Evolutionary conservation across 495 filamentous ascomycete genomes (phyloP), one percentile per base, ranked within the genome.

Genomic region (Hypoxylon rickii): DNA sequence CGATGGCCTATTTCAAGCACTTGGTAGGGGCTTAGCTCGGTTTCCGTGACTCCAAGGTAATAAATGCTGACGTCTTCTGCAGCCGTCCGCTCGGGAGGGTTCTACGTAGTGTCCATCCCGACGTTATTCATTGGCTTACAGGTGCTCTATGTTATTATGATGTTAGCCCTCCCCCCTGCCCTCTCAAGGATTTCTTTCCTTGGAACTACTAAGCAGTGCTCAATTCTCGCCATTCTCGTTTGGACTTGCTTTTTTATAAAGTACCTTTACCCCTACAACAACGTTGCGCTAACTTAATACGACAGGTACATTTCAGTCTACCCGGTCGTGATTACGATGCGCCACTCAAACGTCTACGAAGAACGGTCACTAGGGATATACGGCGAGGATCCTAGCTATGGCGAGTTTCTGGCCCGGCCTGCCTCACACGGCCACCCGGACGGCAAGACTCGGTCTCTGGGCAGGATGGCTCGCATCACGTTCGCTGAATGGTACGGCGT

Each of bases 101-200:
- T 96, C 70, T 90, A 89, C 59, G 85, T 96, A 38, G 85, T 96
- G 34, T 67, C 76, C 3, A 90, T 96, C 33, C 66, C 89, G 10
- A 75, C 76, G 16, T 74, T 93, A 3, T 86, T 84, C 18, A 86
- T 90, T 47, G 84, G 84, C 2, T 73, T 95, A 1, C 87, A 92
- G 55, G 79, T 91, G 12, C 75, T 94, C 17, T 96, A 96, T 68
- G 83, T 91, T n/a, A 81, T 93, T 18, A 95, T 94, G 90, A 96
- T 95, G 89, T 62, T 24, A 31, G 58, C 56, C 19, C 11, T 46
- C 10, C 7, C 11, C 26, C 15, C 36, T 12, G 1, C 33, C 44
- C 33, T 26, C n/a, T 16, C 8, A 15, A n/a, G n/a, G n/a, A n/a
- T n/a, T n/a, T n/a, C n/a, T n/a, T n/a, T n/a, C n/a, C n/a, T n/a